Base-by-base conservation (phyloP, 2,329 filamentous ascomycete genomes). In the Tympanopsis confertula region DNA sequence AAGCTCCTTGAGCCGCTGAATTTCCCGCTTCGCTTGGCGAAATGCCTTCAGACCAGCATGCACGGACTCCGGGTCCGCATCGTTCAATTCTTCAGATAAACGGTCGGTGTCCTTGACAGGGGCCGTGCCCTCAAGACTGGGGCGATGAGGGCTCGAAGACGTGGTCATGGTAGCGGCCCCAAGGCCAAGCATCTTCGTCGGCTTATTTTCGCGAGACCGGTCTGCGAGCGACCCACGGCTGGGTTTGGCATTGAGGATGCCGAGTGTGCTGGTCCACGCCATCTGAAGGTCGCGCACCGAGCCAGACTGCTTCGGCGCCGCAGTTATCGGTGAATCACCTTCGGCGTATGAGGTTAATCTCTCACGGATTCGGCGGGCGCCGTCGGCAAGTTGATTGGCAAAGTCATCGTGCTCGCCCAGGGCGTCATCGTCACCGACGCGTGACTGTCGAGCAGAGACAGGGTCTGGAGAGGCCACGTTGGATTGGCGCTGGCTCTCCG, bases 341-440 rank as follows among this genome's bases (percentile, higher is more conserved):
- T 83, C 79, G 1, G 74, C 76, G 44, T 78, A 81, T 1, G 73
- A 80, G 5, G 76, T 82, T 33, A 88, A 61, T 45, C 76, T 80
- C 54, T 88, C 82, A 37, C 84, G 77, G 5, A 88, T 80, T 1
- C 79, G 72, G 20, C 74, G 73, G 39, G 82, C 75, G 13, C 82
- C 74, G 44, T 78, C 72, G 2, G 81, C 82, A 28, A 88, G 68
- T 48, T 86, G 80, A 38, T 69, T 75, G 14, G 80, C 78, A 50
- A 88, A 87, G 19, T 85, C 82, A 38, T 85, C 76, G 4, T 71
- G 68, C 38, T 79, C 76, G 19, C 66, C 62, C 35, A 68, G 61
- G 12, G 64, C 69, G 32, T 66, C 67, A 4, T 61, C 64, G 49
- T 68, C 72, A 36, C 57, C 56, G 39, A 63, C 57, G 28, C 69